These are phyloP conservation scores for Eucalyptus sideroxylon DNA, from an alignment of 345 rosid species.

Conservation along the genomic window DNA sequence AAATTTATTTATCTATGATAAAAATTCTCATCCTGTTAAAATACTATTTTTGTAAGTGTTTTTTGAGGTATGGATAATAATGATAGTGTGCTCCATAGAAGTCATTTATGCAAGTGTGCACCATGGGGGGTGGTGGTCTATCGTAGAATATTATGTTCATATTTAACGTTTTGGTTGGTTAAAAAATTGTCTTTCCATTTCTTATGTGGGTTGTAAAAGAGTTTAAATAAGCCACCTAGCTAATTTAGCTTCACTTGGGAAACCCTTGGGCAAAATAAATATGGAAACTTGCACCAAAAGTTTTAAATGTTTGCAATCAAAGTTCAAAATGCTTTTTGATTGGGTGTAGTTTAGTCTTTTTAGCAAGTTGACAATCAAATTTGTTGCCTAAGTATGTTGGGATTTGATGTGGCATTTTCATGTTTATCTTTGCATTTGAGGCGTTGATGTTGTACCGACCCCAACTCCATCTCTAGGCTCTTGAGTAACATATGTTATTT, in stretches of 20 bases:
- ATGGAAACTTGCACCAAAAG: neutral
- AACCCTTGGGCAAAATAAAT: neutral
- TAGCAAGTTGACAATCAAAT: neutral
- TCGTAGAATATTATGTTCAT: neutral
- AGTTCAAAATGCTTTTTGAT: neutral
- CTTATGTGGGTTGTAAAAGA: neutral
- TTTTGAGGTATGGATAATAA: neutral
- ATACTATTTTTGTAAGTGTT: neutral
- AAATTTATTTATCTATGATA: neutral
- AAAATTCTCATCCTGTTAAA: neutral
- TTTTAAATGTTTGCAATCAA: neutral
- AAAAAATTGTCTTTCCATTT: neutral
- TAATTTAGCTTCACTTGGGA: neutral
- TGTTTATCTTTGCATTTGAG: neutral
- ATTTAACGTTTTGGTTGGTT: neutral
- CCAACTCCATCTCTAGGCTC: too few species aligned
- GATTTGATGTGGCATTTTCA: neutral
- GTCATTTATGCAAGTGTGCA: neutral
- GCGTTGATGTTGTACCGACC: neutral
- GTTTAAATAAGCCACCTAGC: neutral
- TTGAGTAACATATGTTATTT: accelerated
- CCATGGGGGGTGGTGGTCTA: neutral
- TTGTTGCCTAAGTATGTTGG: neutral
- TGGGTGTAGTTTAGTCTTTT: neutral
- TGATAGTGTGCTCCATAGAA: neutral